Evolutionary conservation across 75 land plant genomes (phyloP).

Genomic region (Pseudotsuga menziesii): DNA sequence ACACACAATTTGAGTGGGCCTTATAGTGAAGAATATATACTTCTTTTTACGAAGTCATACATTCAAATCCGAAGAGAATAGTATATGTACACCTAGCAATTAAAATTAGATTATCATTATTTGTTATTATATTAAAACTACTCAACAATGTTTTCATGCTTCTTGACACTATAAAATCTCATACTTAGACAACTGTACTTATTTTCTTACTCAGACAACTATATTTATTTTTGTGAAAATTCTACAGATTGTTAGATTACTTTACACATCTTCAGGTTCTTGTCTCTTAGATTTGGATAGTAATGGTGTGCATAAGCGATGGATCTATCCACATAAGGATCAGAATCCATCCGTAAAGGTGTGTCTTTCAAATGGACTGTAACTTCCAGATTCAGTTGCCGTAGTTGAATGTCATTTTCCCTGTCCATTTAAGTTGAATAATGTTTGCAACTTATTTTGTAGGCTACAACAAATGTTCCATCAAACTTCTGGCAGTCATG

Average conservation of each 20-base stretch:
- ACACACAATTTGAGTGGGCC: neutral
- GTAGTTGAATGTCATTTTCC: neutral
- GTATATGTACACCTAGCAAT: neutral
- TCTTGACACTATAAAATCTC: neutral
- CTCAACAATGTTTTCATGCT: neutral
- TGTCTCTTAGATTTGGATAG: constrained; percentile 47
- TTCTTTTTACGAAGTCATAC: no score
- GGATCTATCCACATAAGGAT: constrained; percentile 63
- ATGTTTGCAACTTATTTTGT: neutral
- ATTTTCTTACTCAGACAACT: no score
- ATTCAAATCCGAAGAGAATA: neutral
- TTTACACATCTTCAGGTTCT: constrained; percentile 65
- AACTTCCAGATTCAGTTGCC: neutral
- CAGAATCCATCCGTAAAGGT: constrained; percentile 41
- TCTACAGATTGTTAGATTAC: constrained; percentile 38
- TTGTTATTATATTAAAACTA: neutral
- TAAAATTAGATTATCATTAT: neutral
- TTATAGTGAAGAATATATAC: no score
- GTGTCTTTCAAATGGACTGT: neutral
- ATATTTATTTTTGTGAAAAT: neutral
- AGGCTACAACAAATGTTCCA: constrained; percentile 51
- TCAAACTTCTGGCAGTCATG: constrained; percentile 73
- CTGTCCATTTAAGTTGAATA: neutral
- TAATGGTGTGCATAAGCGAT: constrained; percentile 62
- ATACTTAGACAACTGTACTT: neutral